These are phyloP conservation scores for Fusarium euwallaceae DNA, from an alignment of 2,329 filamentous ascomycete species.

Conservation along the genomic window DNA sequence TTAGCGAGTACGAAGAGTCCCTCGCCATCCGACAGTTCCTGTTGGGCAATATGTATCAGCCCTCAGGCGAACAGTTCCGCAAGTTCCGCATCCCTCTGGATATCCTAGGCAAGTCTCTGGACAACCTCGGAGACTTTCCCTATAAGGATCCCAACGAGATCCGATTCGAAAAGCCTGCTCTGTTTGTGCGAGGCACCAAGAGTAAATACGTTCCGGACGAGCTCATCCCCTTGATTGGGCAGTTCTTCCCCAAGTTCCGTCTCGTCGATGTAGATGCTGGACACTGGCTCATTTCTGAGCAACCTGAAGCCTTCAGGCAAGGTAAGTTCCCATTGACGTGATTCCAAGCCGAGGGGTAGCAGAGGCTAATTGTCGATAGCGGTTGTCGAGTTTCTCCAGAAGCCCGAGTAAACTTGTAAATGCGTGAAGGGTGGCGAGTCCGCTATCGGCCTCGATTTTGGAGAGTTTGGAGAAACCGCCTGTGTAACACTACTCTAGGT, in stretches of 20 bases:
- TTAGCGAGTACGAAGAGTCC: conserved; percentile 79
- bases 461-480: conserved; percentile 4
- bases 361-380: conserved; percentile 54
- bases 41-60: conserved; percentile 83
- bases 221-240: conserved; percentile 80
- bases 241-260: conserved; percentile 84
- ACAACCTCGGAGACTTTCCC: conserved; percentile 89
- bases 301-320: conserved; percentile 81
- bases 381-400: conserved; percentile 73
- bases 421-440: conserved; percentile 15
- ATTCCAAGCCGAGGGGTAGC: background rate
- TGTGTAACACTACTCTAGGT: conserved; percentile 17
- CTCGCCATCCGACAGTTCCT: conserved; percentile 90
- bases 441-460: conserved; percentile 17
- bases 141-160: conserved; percentile 78
- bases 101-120: conserved; percentile 75
- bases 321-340: conserved; percentile 61
- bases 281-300: conserved; percentile 92
- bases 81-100: conserved; percentile 85
- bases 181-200: conserved; percentile 83
- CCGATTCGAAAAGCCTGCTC: conserved; percentile 80
- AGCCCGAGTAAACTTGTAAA: conserved; percentile 55
- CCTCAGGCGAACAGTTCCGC: conserved; percentile 63
- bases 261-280: conserved; percentile 82
- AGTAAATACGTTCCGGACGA: conserved; percentile 88